phyloP scores from a whole-genome alignment of 306 rosid genomes.

The cucumber (Cucumis sativus) region DNA sequence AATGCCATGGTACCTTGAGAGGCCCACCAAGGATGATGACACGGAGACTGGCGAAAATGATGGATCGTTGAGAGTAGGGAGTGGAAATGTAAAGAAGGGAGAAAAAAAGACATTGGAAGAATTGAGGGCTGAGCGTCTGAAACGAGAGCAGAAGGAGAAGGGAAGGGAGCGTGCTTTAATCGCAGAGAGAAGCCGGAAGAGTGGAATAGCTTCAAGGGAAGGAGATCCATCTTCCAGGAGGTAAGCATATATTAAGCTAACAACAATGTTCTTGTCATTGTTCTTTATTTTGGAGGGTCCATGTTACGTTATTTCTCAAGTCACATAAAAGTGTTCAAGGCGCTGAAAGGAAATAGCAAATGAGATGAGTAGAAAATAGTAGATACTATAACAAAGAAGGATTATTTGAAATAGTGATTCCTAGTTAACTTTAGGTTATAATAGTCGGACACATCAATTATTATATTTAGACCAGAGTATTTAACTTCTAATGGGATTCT shows the following conservation, averaged over 20 bases:
- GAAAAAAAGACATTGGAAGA: slow-evolving; percentile 68
- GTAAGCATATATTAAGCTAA: slow-evolving; percentile 15
- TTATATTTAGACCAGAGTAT: no score
- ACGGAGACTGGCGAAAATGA: slow-evolving; percentile 13
- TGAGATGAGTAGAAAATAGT: no score
- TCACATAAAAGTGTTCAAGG: no score
- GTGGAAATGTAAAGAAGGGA: slow-evolving; percentile 31
- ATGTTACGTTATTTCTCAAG: neutral
- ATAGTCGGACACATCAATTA: no score
- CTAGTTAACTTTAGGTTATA: no score
- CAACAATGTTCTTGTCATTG: neutral
- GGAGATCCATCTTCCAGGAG: slow-evolving; percentile 32
- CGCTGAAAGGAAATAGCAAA: no score
- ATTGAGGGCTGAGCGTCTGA: slow-evolving; percentile 64
- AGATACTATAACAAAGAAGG: no score
- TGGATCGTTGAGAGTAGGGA: slow-evolving; percentile 1
- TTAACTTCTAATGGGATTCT: neutral
- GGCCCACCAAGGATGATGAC: slow-evolving; percentile 16
- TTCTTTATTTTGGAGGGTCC: neutral
- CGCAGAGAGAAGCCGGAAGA: slow-evolving; percentile 19
- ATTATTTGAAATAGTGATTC: no score
- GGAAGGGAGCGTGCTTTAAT: slow-evolving; percentile 56
- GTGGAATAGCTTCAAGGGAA: slow-evolving; percentile 15
- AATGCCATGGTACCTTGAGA: slow-evolving; percentile 81
- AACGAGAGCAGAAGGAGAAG: slow-evolving; percentile 71